These are phyloP conservation scores for Candida andamanensis DNA, from an alignment of 805 yeast species.

Conservation along the genomic window DNA sequence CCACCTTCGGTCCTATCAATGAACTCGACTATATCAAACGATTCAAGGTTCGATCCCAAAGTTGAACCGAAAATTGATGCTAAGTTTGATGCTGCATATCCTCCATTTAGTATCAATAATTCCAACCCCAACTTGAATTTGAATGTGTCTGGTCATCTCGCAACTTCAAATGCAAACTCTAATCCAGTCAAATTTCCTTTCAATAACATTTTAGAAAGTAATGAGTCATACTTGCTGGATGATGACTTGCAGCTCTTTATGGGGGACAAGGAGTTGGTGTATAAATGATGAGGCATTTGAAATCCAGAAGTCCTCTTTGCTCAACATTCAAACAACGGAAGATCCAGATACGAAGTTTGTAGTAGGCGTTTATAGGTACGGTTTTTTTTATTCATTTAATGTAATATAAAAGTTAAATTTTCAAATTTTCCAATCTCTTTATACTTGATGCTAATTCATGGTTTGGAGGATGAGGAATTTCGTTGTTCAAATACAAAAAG, in stretches of 20 bases:
- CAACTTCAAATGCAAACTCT: background rate
- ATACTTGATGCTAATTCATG: conserved; percentile 26
- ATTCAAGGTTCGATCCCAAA: conserved; percentile 5
- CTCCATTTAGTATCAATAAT: conserved; percentile 8
- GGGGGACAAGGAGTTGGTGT: conserved; percentile 8
- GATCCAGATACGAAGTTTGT: background rate
- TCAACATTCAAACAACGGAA: too few relatives aligned
- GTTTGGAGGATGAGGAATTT: conserved; percentile 17
- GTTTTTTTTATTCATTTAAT: background rate
- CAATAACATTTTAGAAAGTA: conserved; percentile 10
- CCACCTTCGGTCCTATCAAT: conserved; percentile 39
- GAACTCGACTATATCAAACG: conserved; percentile 24
- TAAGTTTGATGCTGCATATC: conserved; percentile 10
- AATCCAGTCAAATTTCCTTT: conserved; percentile 2
- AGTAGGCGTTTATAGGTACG: background rate
- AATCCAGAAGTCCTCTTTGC: conserved; percentile 1
- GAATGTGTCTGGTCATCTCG: background rate
- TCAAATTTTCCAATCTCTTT: conserved; percentile 25
- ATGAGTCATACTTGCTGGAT: conserved; percentile 12
- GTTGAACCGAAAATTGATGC: too few relatives aligned
- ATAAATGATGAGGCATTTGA: too few relatives aligned
- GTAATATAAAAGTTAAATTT: conserved; percentile 3
- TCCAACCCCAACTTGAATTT: conserved; percentile 3
- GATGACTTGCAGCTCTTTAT: conserved; percentile 12
- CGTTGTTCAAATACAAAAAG: conserved; percentile 57